Conservation (phyloP, 2,329 filamentous ascomycete genomes). For the Verruconis gallopava region DNA sequence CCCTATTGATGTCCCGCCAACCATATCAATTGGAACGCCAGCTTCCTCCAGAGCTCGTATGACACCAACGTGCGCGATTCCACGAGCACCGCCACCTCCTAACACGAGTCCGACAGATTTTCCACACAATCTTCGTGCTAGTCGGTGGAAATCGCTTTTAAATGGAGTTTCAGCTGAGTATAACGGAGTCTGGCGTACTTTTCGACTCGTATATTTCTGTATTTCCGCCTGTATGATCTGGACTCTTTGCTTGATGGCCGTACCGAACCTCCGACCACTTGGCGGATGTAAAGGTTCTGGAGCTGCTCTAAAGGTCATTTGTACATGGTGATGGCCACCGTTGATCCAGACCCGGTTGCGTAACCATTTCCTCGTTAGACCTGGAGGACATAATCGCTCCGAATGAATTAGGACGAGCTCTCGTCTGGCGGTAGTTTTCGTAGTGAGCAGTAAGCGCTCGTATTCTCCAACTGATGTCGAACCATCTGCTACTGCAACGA, state of each 20-base stretch:
- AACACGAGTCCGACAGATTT: conserved; percentile 91
- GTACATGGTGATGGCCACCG: conserved; percentile 91
- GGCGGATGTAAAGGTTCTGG: conserved; percentile 64
- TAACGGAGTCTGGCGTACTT: conserved; percentile 73
- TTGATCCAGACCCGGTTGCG: conserved; percentile 92
- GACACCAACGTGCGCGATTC: conserved; percentile 84
- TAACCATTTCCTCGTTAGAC: conserved; percentile 78
- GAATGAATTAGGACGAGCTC: conserved; percentile 80
- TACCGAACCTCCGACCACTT: conserved; percentile 59
- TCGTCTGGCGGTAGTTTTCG: conserved; percentile 93
- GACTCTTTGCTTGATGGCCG: conserved; percentile 79
- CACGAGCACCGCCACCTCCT: conserved; percentile 83
- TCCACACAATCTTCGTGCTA: conserved; percentile 79
- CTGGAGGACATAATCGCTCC: conserved; percentile 75
- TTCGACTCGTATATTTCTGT: conserved; percentile 92
- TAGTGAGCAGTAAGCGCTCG: conserved; percentile 87
- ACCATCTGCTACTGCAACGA: conserved; percentile 82
- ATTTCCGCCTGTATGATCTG: conserved; percentile 94
- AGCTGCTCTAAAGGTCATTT: conserved; percentile 77
- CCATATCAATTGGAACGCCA: conserved; percentile 87
- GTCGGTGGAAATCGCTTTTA: conserved; percentile 91
- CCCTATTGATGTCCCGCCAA: conserved; percentile 93
- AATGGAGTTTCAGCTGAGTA: conserved; percentile 87
- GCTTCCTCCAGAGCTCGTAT: conserved; percentile 93
- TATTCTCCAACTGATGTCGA: conserved; percentile 91